Percentiles rank a stretch among this genome's conserved stretches.
These are phyloP conservation scores for Botrytis fragariae DNA, from an alignment of 2,329 filamentous ascomycete species.

Conservation along the genomic window DNA sequence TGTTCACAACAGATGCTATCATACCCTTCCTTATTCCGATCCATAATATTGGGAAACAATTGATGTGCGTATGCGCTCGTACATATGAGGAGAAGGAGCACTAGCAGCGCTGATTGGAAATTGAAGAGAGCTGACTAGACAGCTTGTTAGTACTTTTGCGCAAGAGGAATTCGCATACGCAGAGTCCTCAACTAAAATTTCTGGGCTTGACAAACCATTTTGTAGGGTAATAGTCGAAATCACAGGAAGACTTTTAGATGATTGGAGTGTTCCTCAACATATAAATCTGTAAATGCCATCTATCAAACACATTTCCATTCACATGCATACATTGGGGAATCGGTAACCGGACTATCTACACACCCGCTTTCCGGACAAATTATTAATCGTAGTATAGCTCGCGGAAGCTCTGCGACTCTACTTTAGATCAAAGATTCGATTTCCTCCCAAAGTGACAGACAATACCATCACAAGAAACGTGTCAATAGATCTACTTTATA, in stretches of 20 bases:
- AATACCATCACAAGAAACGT: not conserved
- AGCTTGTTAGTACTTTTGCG: not conserved
- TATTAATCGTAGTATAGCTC: not conserved
- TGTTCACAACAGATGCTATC: slow-evolving; percentile 29
- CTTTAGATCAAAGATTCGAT: not conserved
- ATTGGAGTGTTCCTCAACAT: not conserved
- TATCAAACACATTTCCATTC: slow-evolving; percentile 20
- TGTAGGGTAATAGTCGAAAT: not conserved
- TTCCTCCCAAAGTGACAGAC: not conserved
- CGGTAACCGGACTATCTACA: not conserved
- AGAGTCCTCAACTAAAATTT: too few species aligned
- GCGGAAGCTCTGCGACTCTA: not conserved
- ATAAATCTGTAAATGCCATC: not conserved
- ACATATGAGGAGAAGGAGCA: slow-evolving; percentile 92
- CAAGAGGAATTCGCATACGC: too few species aligned
- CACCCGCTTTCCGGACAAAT: not conserved
- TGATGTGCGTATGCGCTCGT: slow-evolving; percentile 92
- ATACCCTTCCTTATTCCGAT: slow-evolving; percentile 89
- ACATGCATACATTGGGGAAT: slow-evolving; percentile 11
- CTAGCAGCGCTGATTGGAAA: slow-evolving; percentile 93
- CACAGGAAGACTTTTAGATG: not conserved
- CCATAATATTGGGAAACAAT: slow-evolving; percentile 84
- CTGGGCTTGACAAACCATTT: slow-evolving; percentile 2
- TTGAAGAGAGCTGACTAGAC: slow-evolving; percentile 94
- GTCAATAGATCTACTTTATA: not conserved